Percentiles rank a stretch among this genome's conserved stretches.
phyloP scores from a whole-genome alignment of 306 rosid genomes.

The Casuarina cunninghamiana region DNA sequence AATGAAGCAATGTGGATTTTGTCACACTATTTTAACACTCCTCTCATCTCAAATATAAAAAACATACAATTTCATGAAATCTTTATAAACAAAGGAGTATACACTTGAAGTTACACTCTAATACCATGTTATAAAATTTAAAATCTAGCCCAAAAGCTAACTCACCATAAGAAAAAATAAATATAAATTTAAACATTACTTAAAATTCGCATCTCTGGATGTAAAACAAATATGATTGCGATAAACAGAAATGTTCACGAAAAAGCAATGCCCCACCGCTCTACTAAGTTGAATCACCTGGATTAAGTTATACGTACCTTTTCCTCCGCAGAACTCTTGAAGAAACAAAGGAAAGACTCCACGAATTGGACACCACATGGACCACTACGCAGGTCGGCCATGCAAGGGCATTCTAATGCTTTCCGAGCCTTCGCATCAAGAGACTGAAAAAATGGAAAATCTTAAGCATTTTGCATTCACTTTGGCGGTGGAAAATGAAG shows the following conservation, averaged over 20 bases:
- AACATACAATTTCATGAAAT: too few species aligned
- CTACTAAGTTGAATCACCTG: not conserved
- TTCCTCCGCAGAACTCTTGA: conserved; percentile 84
- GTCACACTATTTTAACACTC: too few species aligned
- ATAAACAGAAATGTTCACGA: too few species aligned
- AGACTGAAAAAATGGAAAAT: conserved; percentile 63
- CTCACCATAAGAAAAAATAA: too few species aligned
- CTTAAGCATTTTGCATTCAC: conserved; percentile 11
- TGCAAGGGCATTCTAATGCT: conserved; percentile 93
- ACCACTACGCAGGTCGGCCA: conserved; percentile 80
- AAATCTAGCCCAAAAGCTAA: too few species aligned
- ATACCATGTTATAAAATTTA: too few species aligned
- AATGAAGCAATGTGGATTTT: too few species aligned
- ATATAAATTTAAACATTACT: too few species aligned
- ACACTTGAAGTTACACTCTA: too few species aligned
- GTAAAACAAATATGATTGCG: not conserved
- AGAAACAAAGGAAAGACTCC: conserved; percentile 80
- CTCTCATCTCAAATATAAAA: too few species aligned
- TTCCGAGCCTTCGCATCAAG: conserved; percentile 80
- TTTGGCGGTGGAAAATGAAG: conserved; percentile 15
- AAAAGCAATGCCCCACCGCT: not conserved
- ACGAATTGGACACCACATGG: conserved; percentile 80
- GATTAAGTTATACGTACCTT: conserved; percentile 48
- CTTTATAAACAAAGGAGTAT: too few species aligned
- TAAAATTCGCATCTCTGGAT: not conserved